Evolutionary conservation across 306 rosid genomes (phyloP).

Genomic region (Argentina anserina): DNA sequence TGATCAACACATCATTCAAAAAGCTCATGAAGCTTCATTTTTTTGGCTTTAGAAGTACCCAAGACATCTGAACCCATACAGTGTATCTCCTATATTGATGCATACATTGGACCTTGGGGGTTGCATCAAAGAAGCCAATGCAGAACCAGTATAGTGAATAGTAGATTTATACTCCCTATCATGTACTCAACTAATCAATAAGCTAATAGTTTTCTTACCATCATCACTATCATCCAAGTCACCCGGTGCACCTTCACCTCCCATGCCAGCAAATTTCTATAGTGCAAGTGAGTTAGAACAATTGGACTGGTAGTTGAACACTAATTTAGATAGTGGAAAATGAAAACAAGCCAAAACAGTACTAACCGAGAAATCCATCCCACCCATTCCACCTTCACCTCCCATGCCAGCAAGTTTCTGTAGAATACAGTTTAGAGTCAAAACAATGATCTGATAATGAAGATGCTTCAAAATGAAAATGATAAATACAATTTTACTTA

Average conservation of each 20-base stretch:
- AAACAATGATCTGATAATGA: not conserved
- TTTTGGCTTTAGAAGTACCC: not conserved
- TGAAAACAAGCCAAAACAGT: not conserved
- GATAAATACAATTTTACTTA: not conserved
- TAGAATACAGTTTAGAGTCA: not conserved
- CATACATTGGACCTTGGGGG: not conserved
- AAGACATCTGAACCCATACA: not conserved
- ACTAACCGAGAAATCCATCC: conserved; percentile 14
- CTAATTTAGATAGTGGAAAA: not conserved
- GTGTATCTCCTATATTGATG: not conserved
- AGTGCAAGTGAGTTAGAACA: not conserved
- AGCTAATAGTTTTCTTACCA: not conserved
- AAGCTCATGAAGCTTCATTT: not conserved
- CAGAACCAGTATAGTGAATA: not conserved
- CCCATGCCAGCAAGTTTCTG: conserved; percentile 83
- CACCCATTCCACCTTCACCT: conserved; percentile 21
- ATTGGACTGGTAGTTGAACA: not conserved
- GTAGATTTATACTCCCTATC: not conserved
- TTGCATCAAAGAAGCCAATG: not conserved
- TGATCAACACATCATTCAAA: not conserved
- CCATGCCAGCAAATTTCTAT: conserved; percentile 86
- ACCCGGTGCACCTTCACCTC: conserved; percentile 23
- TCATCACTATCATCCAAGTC: conserved; percentile 25
- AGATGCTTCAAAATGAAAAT: not conserved
- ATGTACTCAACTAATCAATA: not conserved